Conservation (phyloP, 805 yeast genomes). For the Lipomyces starkeyi region DNA sequence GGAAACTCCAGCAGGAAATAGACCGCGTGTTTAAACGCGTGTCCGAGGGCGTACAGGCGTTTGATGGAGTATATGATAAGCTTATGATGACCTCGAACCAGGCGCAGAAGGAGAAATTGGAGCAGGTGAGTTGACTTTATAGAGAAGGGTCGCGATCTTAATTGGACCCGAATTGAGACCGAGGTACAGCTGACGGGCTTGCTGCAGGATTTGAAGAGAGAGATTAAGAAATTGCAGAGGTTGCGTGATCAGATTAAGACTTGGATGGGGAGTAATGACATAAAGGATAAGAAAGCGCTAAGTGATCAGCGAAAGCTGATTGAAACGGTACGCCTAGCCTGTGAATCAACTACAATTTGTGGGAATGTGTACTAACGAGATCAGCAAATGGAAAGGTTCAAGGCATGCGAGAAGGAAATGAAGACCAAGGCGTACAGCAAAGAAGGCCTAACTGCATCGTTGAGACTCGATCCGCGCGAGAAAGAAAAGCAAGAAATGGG, state of each 20-base stretch:
- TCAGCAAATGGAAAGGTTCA: constrained; percentile 90
- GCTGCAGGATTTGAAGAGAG: constrained; percentile 77
- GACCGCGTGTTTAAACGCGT: constrained; percentile 93
- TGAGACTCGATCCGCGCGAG: constrained; percentile 76
- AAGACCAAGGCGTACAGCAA: constrained; percentile 93
- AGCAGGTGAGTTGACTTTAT: constrained; percentile 50
- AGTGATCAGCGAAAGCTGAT: constrained; percentile 76
- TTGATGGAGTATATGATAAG: constrained; percentile 86
- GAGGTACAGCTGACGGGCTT: neutral
- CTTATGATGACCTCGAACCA: constrained; percentile 78
- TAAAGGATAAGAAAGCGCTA: constrained; percentile 83
- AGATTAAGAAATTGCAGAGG: constrained; percentile 91
- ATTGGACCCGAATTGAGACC: neutral
- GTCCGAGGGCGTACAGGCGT: constrained; percentile 84
- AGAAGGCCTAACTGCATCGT: constrained; percentile 82
- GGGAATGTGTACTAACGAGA: neutral
- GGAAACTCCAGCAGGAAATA: constrained; percentile 66
- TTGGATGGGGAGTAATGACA: constrained; percentile 90
- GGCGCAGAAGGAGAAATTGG: constrained; percentile 92
- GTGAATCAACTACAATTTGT: neutral
- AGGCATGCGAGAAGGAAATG: constrained; percentile 89
- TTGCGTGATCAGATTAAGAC: constrained; percentile 93
- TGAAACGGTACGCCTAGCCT: constrained; percentile 45
- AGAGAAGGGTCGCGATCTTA: neutral
- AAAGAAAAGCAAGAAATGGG: constrained; percentile 76